These are phyloP conservation scores for Atkinsonella texensis DNA, from an alignment of 2,329 filamentous ascomycete species.

Conservation along the genomic window DNA sequence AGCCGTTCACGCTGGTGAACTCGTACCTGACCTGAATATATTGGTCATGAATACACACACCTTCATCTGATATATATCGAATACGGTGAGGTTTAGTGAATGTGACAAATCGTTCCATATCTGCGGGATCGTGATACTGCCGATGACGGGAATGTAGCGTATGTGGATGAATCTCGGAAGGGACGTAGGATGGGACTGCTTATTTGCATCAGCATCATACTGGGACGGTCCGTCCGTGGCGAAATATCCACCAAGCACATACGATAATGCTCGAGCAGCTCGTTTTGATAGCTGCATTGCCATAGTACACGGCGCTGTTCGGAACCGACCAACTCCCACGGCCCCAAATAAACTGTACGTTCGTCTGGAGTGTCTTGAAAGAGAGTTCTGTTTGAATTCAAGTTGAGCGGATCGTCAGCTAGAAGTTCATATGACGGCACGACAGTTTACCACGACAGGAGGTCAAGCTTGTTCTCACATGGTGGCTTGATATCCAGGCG, in stretches of 20 bases:
- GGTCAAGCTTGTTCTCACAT: slow-evolving; percentile 25
- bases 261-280: slow-evolving; percentile 40
- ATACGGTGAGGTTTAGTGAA: slow-evolving; percentile 37
- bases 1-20: slow-evolving; percentile 35
- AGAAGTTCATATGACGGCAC: not conserved
- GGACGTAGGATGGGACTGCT: slow-evolving; percentile 32
- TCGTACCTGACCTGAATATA: slow-evolving; percentile 37
- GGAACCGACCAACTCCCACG: slow-evolving; percentile 37
- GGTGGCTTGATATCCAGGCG: slow-evolving; percentile 41
- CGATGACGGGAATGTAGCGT: slow-evolving; percentile 39
- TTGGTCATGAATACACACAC: slow-evolving; percentile 35
- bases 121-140: slow-evolving; percentile 35
- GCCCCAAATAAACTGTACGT: slow-evolving; percentile 38
- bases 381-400: slow-evolving; percentile 27
- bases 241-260: slow-evolving; percentile 4
- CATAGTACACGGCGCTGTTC: slow-evolving; percentile 37
- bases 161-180: slow-evolving; percentile 33
- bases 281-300: slow-evolving; percentile 40
- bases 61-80: slow-evolving; percentile 34
- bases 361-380: slow-evolving; percentile 37
- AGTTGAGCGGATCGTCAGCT: slow-evolving; percentile 10
- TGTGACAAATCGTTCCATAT: slow-evolving; percentile 36
- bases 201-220: not conserved
- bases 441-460: not conserved
- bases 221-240: not conserved